Base-by-base conservation (phyloP, 73 alveolate species). In the Symbiodinium natans region DNA sequence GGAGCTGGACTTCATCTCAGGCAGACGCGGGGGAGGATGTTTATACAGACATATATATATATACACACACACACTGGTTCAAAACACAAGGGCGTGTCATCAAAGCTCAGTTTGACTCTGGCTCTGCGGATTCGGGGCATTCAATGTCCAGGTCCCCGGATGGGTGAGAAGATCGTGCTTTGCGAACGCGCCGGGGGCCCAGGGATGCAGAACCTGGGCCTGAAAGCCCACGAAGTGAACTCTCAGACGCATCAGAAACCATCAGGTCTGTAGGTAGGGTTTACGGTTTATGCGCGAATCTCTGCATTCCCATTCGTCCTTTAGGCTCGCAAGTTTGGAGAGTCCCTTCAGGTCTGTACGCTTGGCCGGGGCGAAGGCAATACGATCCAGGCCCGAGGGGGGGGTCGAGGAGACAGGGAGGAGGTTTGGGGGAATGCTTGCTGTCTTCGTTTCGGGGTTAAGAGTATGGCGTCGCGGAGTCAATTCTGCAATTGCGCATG, bases 81-180 rank as follows among this genome's bases (percentile, higher is more conserved):
- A n/a, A n/a, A n/a, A n/a, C n/a, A n/a, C n/a, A n/a, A n/a, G n/a
- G n/a, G n/a, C n/a, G n/a, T n/a, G n/a, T n/a, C n/a, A n/a, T n/a
- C n/a, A n/a, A n/a, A n/a, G n/a, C n/a, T n/a, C n/a, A n/a, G n/a
- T n/a, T n/a, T n/a, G n/a, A n/a, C 59, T 9, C 59, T 6, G 13
- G 59, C 59, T 46, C 59, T 46, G 13, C 6, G 59, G 6, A 13
- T 46, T 46, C 59, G 13, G 59, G 59, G 59, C 59, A 9, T n/a
- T n/a, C n/a, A n/a, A n/a, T n/a, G n/a, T n/a, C 54, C 88, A 90
- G 97, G 97, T 90, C 99, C 99, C 21, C 93, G 99, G 41, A 93
- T 93, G 99, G 99, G 99, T 31, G 99, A 93, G 99, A 93, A 93
- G 99, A 82, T 93, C 75, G 93, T 82, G 77, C 48, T 93, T 27